Evolutionary conservation across 345 rosid genomes (phyloP).

Genomic region (Bretschneidera sinensis): DNA sequence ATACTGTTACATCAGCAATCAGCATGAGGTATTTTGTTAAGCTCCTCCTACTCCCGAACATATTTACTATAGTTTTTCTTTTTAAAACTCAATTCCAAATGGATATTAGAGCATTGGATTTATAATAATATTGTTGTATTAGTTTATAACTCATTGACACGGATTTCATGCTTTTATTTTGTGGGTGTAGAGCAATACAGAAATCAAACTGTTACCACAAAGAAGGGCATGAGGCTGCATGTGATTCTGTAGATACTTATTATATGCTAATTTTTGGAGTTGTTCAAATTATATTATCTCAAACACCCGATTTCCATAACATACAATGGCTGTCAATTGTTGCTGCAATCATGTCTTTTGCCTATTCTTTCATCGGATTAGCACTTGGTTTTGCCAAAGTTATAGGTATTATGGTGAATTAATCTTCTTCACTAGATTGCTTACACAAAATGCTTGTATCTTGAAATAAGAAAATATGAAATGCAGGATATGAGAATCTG

Average conservation of each 20-base stretch:
- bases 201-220: slow-evolving; percentile 42
- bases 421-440: too few relatives aligned
- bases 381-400: slow-evolving; percentile 48
- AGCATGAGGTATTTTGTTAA: too few relatives aligned
- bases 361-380: slow-evolving; percentile 46
- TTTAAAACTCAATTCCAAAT: too few relatives aligned
- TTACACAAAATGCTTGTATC: too few relatives aligned
- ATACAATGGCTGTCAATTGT: slow-evolving; percentile 44
- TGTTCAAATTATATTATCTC: slow-evolving; percentile 43
- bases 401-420: slow-evolving; percentile 28
- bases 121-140: too few relatives aligned
- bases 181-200: slow-evolving; percentile 41
- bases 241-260: slow-evolving; percentile 27
- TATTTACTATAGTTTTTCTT: too few relatives aligned
- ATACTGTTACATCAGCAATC: too few relatives aligned
- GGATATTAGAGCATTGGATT: too few relatives aligned
- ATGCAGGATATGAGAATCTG: too few relatives aligned
- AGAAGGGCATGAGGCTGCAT: slow-evolving; percentile 42
- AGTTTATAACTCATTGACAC: too few relatives aligned
- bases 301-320: slow-evolving; percentile 51
- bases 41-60: too few relatives aligned
- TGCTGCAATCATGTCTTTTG: slow-evolving; percentile 54
- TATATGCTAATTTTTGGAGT: slow-evolving; percentile 49
- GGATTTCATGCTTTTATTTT: background rate
- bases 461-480: too few relatives aligned